phyloP scores from a whole-genome alignment of 2,329 filamentous ascomycete species.

The Bipolaris bicolor region DNA sequence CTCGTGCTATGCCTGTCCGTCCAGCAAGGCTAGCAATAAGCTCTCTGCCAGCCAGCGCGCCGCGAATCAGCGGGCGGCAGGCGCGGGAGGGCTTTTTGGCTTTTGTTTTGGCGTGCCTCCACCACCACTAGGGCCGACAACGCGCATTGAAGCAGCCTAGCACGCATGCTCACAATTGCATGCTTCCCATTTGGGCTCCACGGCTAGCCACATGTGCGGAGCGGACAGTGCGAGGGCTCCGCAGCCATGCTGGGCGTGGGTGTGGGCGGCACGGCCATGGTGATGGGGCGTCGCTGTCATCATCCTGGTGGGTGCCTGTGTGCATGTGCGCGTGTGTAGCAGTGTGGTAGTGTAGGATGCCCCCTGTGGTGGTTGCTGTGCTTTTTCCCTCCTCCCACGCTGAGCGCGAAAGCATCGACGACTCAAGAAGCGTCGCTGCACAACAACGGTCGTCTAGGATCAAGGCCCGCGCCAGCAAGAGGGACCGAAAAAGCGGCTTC shows the following conservation, averaged over 20 bases:
- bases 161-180: conserved; percentile 30
- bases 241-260: conserved; percentile 23
- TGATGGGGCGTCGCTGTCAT: conserved; percentile 10
- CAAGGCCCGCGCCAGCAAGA: conserved; percentile 9
- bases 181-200: conserved; percentile 30
- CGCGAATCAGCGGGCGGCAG: conserved; percentile 36
- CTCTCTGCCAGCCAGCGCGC: conserved; percentile 26
- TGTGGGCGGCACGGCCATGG: conserved; percentile 12
- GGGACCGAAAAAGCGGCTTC: conserved; percentile 23
- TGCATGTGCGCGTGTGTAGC: too few relatives aligned
- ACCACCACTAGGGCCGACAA: conserved; percentile 18
- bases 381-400: conserved; percentile 1
- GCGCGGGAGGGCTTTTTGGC: conserved; percentile 35
- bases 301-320: conserved; percentile 7
- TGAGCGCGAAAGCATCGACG: not conserved
- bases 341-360: not conserved
- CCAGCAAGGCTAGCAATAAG: conserved; percentile 23
- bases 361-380: conserved; percentile 1
- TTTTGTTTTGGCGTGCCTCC: conserved; percentile 37
- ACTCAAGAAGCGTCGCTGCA: conserved; percentile 5
- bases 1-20: conserved; percentile 17
- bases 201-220: conserved; percentile 25
- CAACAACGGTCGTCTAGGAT: conserved; percentile 16
- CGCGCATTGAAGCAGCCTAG: conserved; percentile 20
- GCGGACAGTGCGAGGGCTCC: conserved; percentile 27